Evolutionary conservation across 495 filamentous ascomycete genomes (phyloP).

Genomic region (Hyphodiscus hymeniophilus): DNA sequence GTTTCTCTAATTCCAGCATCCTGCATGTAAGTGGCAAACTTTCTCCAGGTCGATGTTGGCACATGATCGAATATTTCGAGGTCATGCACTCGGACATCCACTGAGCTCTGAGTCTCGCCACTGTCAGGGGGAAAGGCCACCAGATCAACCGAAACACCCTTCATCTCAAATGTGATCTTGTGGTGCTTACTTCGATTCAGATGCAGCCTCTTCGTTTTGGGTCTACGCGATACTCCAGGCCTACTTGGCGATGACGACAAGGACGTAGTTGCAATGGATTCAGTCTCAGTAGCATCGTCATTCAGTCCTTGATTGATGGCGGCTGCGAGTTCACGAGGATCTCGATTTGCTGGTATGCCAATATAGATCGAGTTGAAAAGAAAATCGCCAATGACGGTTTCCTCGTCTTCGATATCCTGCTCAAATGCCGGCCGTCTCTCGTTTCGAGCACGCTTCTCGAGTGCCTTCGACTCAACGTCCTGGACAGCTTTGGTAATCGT

Average conservation of each 20-base stretch:
- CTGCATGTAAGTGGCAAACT: constrained; percentile 88
- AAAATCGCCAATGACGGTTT: constrained; percentile 86
- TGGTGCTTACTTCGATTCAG: constrained; percentile 81
- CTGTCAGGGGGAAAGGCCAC: constrained; percentile 71
- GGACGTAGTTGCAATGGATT: constrained; percentile 70
- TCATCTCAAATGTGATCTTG: constrained; percentile 92
- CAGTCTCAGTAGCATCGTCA: constrained; percentile 80
- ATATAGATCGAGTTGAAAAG: constrained; percentile 99
- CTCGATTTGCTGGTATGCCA: constrained; percentile 76
- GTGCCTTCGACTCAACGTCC: constrained; percentile 72
- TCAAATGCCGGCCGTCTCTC: constrained; percentile 38
- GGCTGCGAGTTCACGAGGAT: constrained; percentile 68
- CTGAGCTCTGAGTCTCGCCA: constrained; percentile 75
- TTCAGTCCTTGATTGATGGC: constrained; percentile 85
- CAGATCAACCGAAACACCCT: constrained; percentile 75
- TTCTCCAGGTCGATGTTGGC: constrained; percentile 95
- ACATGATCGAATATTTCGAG: constrained; percentile 92
- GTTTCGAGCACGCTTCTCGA: constrained; percentile 49
- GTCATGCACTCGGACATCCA: constrained; percentile 75
- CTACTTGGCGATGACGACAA: constrained; percentile 52
- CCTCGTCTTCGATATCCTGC: constrained; percentile 50
- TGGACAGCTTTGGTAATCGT: constrained; percentile 79
- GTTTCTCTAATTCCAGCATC: constrained; percentile 80
- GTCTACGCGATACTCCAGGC: constrained; percentile 33
- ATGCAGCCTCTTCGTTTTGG: constrained; percentile 52